These are phyloP conservation scores for Rhynchospora breviuscula DNA, from an alignment of 176 grass and related monocot species.

Conservation along the genomic window DNA sequence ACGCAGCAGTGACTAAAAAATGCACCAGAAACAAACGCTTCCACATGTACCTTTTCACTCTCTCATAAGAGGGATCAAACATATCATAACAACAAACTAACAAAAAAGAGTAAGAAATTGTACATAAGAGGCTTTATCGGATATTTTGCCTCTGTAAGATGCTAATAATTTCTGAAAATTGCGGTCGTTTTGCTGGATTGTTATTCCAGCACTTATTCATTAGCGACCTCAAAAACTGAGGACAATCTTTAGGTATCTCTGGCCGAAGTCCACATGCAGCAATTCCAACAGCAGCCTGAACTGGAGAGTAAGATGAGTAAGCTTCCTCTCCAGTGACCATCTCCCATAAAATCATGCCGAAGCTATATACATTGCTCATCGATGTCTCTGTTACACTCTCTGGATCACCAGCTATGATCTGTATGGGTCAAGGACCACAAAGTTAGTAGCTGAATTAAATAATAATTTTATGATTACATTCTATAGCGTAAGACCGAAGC, in stretches of 20 bases:
- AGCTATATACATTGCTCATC: constrained; percentile 99
- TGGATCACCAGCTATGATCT: constrained; percentile 94
- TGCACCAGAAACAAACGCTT: constrained; percentile 38
- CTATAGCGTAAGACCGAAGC: background rate
- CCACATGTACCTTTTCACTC: constrained; percentile 47
- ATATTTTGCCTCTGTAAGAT: constrained; percentile 71
- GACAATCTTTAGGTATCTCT: constrained; percentile 80
- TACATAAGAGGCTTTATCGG: constrained; percentile 37
- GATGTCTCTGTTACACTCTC: constrained; percentile 76
- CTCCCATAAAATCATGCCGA: constrained; percentile 93
- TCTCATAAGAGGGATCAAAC: constrained; percentile 43
- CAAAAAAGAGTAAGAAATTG: constrained; percentile 8
- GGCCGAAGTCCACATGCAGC: constrained; percentile 84
- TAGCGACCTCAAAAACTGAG: constrained; percentile 62
- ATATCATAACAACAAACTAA: constrained; percentile 40
- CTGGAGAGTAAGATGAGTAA: constrained; percentile 87
- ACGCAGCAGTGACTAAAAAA: constrained; percentile 26
- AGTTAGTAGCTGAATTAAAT: constrained; percentile 11
- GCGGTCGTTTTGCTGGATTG: constrained; percentile 67
- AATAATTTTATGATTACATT: constrained; percentile 5
- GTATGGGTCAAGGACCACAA: constrained; percentile 16
- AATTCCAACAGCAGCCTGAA: constrained; percentile 92
- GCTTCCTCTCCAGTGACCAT: constrained; percentile 88
- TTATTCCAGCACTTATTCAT: constrained; percentile 94
- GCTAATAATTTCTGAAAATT: constrained; percentile 73